These are phyloP conservation scores for Cylindrotheca fusiformis DNA, from an alignment of 108 stramenopile genomes.

Conservation along the genomic window DNA sequence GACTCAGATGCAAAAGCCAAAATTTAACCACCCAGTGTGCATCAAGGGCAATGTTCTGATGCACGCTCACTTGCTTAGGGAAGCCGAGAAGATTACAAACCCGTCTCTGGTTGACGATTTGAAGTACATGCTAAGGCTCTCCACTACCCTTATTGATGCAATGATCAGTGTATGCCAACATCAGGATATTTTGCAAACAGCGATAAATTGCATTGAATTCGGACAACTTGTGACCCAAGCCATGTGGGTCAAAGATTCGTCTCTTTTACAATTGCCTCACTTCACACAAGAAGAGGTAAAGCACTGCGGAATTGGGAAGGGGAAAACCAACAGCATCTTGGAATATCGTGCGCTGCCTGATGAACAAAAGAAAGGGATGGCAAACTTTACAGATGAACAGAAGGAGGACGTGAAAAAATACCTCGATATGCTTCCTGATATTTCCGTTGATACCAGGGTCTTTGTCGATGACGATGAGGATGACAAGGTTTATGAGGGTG, in stretches of 20 bases:
- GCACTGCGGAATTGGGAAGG: slow-evolving; percentile 67
- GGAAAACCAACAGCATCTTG: slow-evolving; percentile 42
- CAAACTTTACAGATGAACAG: slow-evolving; percentile 75
- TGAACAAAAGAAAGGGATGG: slow-evolving; percentile 84
- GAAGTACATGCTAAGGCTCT: slow-evolving; percentile 78
- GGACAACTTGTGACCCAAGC: slow-evolving; percentile 92
- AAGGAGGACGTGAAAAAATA: slow-evolving; percentile 80
- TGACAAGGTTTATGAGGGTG: slow-evolving; percentile 92
- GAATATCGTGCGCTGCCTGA: slow-evolving; percentile 76
- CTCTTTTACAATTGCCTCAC: slow-evolving; percentile 90
- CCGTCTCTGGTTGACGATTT: slow-evolving; percentile 55
- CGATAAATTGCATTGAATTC: slow-evolving; percentile 87
- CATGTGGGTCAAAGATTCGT: slow-evolving; percentile 85
- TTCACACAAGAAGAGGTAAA: slow-evolving; percentile 79
- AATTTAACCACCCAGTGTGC: slow-evolving; percentile 83
- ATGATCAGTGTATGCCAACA: slow-evolving; percentile 94
- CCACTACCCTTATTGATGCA: slow-evolving; percentile 89
- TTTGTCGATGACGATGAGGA: slow-evolving; percentile 98
- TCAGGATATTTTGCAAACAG: slow-evolving; percentile 83
- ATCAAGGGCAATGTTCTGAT: slow-evolving; percentile 95
- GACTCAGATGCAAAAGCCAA: slow-evolving; percentile 87
- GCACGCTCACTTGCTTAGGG: slow-evolving; percentile 84
- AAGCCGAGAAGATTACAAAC: slow-evolving; percentile 45
- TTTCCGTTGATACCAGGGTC: slow-evolving; percentile 74
- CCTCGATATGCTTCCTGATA: slow-evolving; percentile 80